A percentile compares a stretch with the other conserved stretches of the same genome.
Conservation (phyloP, 345 rosid species). For the Abelmoschus esculentus region DNA sequence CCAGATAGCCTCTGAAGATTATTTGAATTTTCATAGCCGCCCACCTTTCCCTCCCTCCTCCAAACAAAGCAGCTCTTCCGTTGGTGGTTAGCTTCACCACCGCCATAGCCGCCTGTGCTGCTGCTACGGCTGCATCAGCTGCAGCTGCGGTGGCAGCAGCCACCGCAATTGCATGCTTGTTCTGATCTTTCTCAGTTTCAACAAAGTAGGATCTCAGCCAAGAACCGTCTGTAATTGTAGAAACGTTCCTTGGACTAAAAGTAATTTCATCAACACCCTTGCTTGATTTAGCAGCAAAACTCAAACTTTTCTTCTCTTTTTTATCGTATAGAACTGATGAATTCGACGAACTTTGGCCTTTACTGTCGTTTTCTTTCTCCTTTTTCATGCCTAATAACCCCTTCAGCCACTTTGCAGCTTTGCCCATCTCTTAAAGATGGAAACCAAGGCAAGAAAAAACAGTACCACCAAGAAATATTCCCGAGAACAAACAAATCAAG, state of each 20-base stretch:
- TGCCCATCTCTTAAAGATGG: conserved; percentile 40
- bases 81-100: conserved; percentile 40
- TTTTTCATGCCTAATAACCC: conserved; percentile 56
- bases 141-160: conserved; percentile 46
- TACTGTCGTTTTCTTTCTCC: conserved; percentile 12
- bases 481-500: conserved; percentile 9
- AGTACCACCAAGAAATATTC: not conserved
- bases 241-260: conserved; percentile 14
- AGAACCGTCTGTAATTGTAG: conserved; percentile 18
- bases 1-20: conserved; percentile 58
- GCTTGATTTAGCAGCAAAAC: conserved; percentile 37
- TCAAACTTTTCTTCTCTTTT: conserved; percentile 43
- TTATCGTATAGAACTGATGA: conserved; percentile 25
- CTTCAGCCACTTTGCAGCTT: conserved; percentile 65
- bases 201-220: conserved; percentile 35
- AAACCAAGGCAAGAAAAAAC: conserved; percentile 3
- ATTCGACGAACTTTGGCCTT: conserved; percentile 12
- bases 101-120: conserved; percentile 48
- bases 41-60: conserved; percentile 29
- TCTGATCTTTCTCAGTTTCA: conserved; percentile 45
- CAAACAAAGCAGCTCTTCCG: conserved; percentile 25
- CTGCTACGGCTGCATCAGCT: conserved; percentile 48
- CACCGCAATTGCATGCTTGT: conserved; percentile 47
- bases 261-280: conserved; percentile 13
- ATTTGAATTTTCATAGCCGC: conserved; percentile 58